Conservation (phyloP, 768 basidiomycete species). For the Ramaria rubella region DNA sequence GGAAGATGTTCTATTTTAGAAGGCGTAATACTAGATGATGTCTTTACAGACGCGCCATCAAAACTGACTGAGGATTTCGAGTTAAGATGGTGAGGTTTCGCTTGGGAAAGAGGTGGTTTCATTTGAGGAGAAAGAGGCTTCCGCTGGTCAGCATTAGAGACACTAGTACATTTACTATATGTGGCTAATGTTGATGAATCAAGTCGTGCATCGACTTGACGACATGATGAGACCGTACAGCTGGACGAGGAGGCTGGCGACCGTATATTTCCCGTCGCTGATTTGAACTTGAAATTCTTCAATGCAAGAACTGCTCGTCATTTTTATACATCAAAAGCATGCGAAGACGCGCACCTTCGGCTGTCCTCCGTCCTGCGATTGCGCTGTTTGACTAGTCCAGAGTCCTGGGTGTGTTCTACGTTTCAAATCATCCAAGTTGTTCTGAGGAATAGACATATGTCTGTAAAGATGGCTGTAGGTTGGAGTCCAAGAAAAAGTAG, state of each 20-base stretch:
- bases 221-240: neutral
- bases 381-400: neutral
- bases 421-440: conserved; percentile 6
- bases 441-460: conserved; percentile 2
- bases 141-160: neutral
- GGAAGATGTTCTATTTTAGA: neutral
- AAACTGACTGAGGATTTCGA: neutral
- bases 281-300: conserved; percentile 10
- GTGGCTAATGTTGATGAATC: neutral
- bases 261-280: neutral
- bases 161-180: neutral
- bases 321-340: neutral
- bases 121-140: neutral
- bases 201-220: neutral
- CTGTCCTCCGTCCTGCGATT: neutral
- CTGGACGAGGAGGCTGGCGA: neutral
- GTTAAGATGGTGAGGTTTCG: neutral
- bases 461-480: neutral
- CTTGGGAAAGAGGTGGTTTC: neutral
- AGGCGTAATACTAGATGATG: neutral
- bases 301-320: neutral
- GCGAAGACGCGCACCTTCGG: neutral
- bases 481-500: no score
- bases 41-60: neutral
- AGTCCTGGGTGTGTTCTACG: neutral